Evolutionary conservation across 768 basidiomycete species (phyloP), one percentile per base, ranked within the genome.

Genomic region (Hortiboletus campestris): DNA sequence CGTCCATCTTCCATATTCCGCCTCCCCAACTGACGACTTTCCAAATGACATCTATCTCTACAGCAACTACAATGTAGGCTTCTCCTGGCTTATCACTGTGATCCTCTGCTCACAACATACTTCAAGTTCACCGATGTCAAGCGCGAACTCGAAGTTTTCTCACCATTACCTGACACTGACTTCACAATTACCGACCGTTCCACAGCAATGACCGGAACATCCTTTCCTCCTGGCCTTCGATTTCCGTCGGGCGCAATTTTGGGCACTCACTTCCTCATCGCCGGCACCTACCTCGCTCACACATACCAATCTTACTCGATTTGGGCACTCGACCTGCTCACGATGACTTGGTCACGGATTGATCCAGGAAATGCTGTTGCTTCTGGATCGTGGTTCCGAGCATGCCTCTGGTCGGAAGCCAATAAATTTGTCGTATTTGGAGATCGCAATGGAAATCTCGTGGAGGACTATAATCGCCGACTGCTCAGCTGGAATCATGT

Each of bases 191-290:
- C 84, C 56, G 91, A 96, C 66, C 83, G 86, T 34, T 96, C 95
- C 8, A 69, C 81, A 12, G 74, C 84, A 14, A 97, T 98, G 94
- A 78, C 78, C 17, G 91, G 90, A 19, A 76, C 83, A 13, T 82
- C 88, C 1, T 89, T 93, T 62, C 96, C 96, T 20, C 96, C 97
- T 0, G 96, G 96, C 13, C 83, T 98, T 42, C 88, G 96, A 10
- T 99, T 99, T 76, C 96, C 96, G 7, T 91, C 94, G 0, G 96
- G 95, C 19, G 92, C 93, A 32, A 86, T 98, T 57, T 76, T 97
- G 8, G 97, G 95, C 31, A 85, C 85, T 32, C 86, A 94, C 70
- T 83, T 99, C 68, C 89, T 99, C 71, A 87, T 98, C 49, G 94
- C 93, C 10, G 96, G 96, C 31, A 96, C 94, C 19, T 97, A 97